Evolutionary conservation across 2,329 filamentous ascomycete species (phyloP).

Genomic region (Curvularia hawaiiensis): DNA sequence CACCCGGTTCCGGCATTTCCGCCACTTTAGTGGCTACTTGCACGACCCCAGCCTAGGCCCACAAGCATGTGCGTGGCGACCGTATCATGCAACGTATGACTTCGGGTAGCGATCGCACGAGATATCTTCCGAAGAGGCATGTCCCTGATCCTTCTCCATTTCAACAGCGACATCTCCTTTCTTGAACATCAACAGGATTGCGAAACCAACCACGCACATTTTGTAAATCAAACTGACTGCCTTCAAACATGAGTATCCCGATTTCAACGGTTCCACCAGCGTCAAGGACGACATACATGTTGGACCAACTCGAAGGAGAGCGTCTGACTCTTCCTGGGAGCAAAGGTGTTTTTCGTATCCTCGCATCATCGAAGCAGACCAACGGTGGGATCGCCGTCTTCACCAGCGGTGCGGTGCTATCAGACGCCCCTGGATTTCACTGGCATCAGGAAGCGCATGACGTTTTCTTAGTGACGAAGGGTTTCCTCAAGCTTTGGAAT

Average conservation of each 20-base stretch:
- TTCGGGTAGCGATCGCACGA: neutral
- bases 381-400: neutral
- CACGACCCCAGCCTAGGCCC: too few relatives aligned
- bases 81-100: neutral
- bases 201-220: neutral
- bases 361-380: neutral
- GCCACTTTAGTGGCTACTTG: neutral
- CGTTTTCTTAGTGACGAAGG: neutral
- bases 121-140: neutral
- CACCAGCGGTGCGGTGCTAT: neutral
- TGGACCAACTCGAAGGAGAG: neutral
- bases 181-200: neutral
- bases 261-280: neutral
- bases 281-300: neutral
- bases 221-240: neutral
- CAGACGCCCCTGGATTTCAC: neutral
- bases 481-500: neutral
- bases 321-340: neutral
- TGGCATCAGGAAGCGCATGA: neutral
- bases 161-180: neutral
- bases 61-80: too few relatives aligned
- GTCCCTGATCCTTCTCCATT: neutral
- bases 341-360: neutral
- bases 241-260: neutral
- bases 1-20: neutral